phyloP scores from a whole-genome alignment of 108 stramenopile genomes.

The Discostella stelligeroides region DNA sequence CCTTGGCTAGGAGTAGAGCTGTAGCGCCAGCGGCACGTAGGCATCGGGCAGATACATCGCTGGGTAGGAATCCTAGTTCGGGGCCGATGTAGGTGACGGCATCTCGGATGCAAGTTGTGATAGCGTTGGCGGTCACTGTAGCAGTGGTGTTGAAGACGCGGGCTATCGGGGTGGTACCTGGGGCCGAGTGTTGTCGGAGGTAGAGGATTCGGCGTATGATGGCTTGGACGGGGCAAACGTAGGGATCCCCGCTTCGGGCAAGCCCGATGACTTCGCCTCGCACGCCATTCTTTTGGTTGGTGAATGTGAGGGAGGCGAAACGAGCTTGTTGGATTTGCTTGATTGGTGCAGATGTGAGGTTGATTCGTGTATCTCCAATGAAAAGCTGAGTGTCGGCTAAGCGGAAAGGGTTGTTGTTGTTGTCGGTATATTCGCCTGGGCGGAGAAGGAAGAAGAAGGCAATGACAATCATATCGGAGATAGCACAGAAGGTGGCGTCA shows the following conservation, averaged over 20 bases:
- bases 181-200: conserved; percentile 13
- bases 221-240: conserved; percentile 47
- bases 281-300: no score
- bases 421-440: no score
- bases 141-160: neutral
- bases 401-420: conserved; percentile 25
- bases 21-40: no score
- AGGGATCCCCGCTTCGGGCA: conserved; percentile 35
- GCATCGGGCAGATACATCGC: no score
- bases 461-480: conserved; percentile 51
- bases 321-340: conserved; percentile 8
- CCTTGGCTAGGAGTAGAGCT: no score
- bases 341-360: conserved; percentile 20
- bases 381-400: conserved; percentile 37
- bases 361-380: conserved; percentile 24
- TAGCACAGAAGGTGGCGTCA: conserved; percentile 13
- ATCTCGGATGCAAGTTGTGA: no score
- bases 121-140: neutral
- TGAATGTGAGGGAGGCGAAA: no score
- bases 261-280: conserved; percentile 53
- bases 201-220: conserved; percentile 25
- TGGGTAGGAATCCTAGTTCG: conserved; percentile 21
- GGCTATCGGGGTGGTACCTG: conserved; percentile 16
- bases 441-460: no score
- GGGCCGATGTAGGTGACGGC: no score